Evolutionary conservation across 139 green algal species (phyloP).

Genomic region (Nannochloris sp.): DNA sequence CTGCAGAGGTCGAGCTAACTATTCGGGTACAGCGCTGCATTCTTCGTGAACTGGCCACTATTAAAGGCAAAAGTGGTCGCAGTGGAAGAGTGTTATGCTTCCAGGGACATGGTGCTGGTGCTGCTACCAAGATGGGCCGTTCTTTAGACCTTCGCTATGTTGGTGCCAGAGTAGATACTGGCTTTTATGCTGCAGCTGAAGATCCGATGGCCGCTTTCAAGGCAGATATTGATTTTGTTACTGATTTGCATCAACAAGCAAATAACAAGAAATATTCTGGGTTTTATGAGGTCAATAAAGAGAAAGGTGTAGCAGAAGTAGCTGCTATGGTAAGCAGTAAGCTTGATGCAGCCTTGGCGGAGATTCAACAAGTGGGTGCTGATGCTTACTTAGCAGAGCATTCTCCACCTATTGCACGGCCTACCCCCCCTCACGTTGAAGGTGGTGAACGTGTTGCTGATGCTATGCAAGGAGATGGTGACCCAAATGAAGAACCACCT

Average conservation of each 20-base stretch:
- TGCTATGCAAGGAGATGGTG: neutral
- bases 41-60: conserved; percentile 13
- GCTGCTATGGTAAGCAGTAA: conserved; percentile 8
- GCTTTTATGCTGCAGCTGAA: conserved; percentile 17
- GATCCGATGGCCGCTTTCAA: conserved; percentile 38
- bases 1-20: neutral
- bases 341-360: conserved; percentile 8
- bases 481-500: neutral
- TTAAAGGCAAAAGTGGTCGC: neutral
- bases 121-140: conserved; percentile 10
- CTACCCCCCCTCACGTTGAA: conserved; percentile 7
- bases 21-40: conserved; percentile 23
- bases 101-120: conserved; percentile 18
- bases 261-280: conserved; percentile 10
- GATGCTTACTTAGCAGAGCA: conserved; percentile 7
- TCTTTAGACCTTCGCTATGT: conserved; percentile 31
- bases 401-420: conserved; percentile 13
- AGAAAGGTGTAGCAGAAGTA: conserved; percentile 11
- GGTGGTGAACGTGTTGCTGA: neutral
- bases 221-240: conserved; percentile 36
- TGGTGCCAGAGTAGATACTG: conserved; percentile 16
- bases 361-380: conserved; percentile 3
- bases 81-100: conserved; percentile 24
- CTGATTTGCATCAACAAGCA: conserved; percentile 32
- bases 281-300: conserved; percentile 18